These are phyloP conservation scores for Penicillium maclennaniae DNA, from an alignment of 495 filamentous ascomycete genomes.

Conservation along the genomic window DNA sequence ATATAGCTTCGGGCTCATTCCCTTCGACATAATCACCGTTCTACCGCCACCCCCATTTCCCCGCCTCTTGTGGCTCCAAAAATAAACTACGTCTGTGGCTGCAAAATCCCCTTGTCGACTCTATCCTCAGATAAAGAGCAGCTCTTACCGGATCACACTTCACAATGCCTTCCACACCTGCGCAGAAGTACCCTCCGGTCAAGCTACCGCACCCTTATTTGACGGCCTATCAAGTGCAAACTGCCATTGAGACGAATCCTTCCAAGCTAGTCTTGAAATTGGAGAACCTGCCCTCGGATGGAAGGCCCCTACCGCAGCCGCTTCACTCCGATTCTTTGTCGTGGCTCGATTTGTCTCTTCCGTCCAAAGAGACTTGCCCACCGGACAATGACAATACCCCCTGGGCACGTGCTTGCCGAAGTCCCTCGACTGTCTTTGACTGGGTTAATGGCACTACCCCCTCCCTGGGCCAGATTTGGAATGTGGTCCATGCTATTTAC, in stretches of 20 bases:
- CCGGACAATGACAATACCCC: constrained; percentile 41
- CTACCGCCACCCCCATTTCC: too few relatives aligned
- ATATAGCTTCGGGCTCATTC: too few relatives aligned
- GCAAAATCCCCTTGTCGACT: too few relatives aligned
- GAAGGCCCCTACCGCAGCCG: constrained; percentile 24
- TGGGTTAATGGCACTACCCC: constrained; percentile 37
- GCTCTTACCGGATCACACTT: background rate
- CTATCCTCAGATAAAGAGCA: too few relatives aligned
- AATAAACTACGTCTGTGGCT: too few relatives aligned
- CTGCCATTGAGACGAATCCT: constrained; percentile 19
- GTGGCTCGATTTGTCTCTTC: constrained; percentile 29
- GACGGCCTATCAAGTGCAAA: constrained; percentile 28
- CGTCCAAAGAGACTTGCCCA: constrained; percentile 22
- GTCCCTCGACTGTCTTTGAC: constrained; percentile 34
- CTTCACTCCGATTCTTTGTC: constrained; percentile 31
- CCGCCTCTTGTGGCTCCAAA: too few relatives aligned
- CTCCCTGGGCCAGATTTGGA: constrained; percentile 58
- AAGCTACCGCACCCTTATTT: constrained; percentile 33
- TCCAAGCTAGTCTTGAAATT: constrained; percentile 23
- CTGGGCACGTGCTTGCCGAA: constrained; percentile 42
- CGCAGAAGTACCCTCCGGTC: constrained; percentile 22
- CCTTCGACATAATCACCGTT: too few relatives aligned
- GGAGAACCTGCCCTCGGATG: constrained; percentile 24
- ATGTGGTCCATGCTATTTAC: constrained; percentile 56
- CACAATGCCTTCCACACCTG: constrained; percentile 15